Percentiles rank a stretch among this genome's conserved stretches.
Conservation (phyloP, 1,139 yeast species). For the Hemisphaericaspora xylanilytica region DNA sequence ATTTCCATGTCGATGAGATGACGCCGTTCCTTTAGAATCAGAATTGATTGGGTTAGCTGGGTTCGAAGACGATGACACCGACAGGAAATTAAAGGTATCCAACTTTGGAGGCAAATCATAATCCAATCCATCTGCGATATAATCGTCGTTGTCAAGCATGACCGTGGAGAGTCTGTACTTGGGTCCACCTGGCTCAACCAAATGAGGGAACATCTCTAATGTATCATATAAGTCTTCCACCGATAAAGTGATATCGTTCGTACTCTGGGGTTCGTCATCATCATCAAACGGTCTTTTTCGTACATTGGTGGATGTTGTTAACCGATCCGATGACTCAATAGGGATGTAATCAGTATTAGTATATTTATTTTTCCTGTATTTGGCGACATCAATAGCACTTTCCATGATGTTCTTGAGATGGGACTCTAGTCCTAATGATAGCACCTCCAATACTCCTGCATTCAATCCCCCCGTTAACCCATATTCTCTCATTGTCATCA, state of each 20-base stretch:
- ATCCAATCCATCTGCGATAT: slow-evolving; percentile 34
- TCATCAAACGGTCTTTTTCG: slow-evolving; percentile 16
- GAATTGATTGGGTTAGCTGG: slow-evolving; percentile 1
- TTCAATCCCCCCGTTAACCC: slow-evolving; percentile 85
- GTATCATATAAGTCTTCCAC: slow-evolving; percentile 68
- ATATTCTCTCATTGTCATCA: slow-evolving; percentile 85
- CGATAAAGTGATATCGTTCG: slow-evolving; percentile 41
- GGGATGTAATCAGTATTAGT: slow-evolving; percentile 40
- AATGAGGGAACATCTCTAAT: slow-evolving; percentile 60
- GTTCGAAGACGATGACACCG: background rate
- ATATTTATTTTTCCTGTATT: slow-evolving; percentile 56
- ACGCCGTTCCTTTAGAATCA: background rate
- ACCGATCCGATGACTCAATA: slow-evolving; percentile 2
- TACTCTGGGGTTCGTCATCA: slow-evolving; percentile 13
- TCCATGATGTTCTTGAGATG: slow-evolving; percentile 76
- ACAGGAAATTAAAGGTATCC: slow-evolving; percentile 7
- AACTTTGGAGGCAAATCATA: slow-evolving; percentile 40
- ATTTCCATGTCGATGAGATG: background rate
- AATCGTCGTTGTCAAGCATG: slow-evolving; percentile 59
- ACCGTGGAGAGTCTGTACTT: slow-evolving; percentile 49
- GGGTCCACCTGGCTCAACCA: slow-evolving; percentile 68
- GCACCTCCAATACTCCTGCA: slow-evolving; percentile 70
- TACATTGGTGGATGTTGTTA: slow-evolving; percentile 14
- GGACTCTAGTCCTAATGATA: slow-evolving; percentile 73
- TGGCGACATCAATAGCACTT: slow-evolving; percentile 68